Evolutionary conservation across 1,284 basidiomycete species (phyloP), one percentile per base, ranked within the genome.

Genomic region (Trametes polyzona): DNA sequence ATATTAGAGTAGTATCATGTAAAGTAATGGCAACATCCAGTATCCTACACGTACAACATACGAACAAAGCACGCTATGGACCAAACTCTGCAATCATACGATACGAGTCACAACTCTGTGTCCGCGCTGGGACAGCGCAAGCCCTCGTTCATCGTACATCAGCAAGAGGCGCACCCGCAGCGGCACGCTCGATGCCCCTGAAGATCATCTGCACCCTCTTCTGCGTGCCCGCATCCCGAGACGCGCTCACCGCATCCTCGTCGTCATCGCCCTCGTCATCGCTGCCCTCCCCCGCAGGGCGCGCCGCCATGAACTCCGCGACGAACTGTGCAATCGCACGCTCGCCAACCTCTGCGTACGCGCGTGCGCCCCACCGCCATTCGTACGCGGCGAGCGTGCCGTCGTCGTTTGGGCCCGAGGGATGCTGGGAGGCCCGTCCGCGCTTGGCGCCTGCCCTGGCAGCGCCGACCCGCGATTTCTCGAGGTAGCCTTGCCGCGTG

Each of bases 361-460:
- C 86, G n/a, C 91, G 78, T 17, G 78, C 76, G 3, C 90, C 91
- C 90, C 91, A 93, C 6, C 83, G 81, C 90, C 90, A 92, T 68
- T 92, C 88, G 59, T 79, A 87, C 26, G 76, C 76, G 17, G 76
- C 76, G 26, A 75, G 73, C 8, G 77, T 80, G 12, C 82, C 82
- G 17, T 86, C 83, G 32, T 73, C 75, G 30, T 58, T 66, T 14
- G 77, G 19, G 23, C 27, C 74, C 75, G 4, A 68, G 14, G 23
- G n/a, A 10, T 21, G 76, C 61, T 82, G 80, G 1, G 81, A 76
- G 1, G 73, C 71, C 2, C 87, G 79, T 16, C 76, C 76, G 23
- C 88, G 83, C 65, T 89, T 88, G 74, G 62, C 65, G 21, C 49
- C 39, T 7, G 24, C 47, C 10, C 49, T 11, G 2, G 51, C 58